Evolutionary conservation across 805 yeast species (phyloP).

Genomic region (Metschnikowia colocasiae): DNA sequence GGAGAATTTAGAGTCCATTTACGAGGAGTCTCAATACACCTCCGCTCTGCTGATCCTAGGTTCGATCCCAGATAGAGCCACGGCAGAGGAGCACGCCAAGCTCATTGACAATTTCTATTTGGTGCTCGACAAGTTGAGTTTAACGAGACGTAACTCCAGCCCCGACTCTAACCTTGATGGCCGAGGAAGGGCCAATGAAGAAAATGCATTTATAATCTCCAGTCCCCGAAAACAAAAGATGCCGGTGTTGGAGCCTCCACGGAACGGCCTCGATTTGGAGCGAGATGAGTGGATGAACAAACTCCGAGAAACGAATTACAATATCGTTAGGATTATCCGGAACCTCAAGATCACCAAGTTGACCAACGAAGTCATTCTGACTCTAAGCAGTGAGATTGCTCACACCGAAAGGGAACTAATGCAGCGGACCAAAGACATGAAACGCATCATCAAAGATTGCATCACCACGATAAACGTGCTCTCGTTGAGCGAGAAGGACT

Average conservation of each 20-base stretch:
- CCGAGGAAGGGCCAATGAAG: conserved; percentile 5
- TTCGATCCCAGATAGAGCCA: conserved; percentile 27
- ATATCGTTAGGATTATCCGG: conserved; percentile 34
- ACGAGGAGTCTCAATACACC: conserved; percentile 18
- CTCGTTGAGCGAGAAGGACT: conserved; percentile 31
- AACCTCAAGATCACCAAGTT: conserved; percentile 35
- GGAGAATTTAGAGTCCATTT: conserved; percentile 29
- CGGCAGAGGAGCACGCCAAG: conserved; percentile 29
- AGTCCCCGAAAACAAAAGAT: conserved; percentile 16
- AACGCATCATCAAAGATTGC: conserved; percentile 22
- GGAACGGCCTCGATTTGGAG: neutral
- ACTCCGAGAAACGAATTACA: conserved; percentile 36
- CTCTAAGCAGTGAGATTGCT: conserved; percentile 25
- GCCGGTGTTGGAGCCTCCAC: neutral
- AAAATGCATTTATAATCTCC: conserved; percentile 18
- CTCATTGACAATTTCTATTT: conserved; percentile 33
- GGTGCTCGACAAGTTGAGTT: conserved; percentile 21
- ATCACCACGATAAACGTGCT: conserved; percentile 25
- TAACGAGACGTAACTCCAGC: conserved; percentile 11
- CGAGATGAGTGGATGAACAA: conserved; percentile 21
- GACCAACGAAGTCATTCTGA: conserved; percentile 26
- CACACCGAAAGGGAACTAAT: conserved; percentile 25
- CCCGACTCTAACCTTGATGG: conserved; percentile 8
- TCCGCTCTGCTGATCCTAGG: conserved; percentile 16
- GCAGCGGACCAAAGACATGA: conserved; percentile 23